Evolutionary conservation across 2,329 filamentous ascomycete species (phyloP).

Genomic region (Fusarium temperatum): DNA sequence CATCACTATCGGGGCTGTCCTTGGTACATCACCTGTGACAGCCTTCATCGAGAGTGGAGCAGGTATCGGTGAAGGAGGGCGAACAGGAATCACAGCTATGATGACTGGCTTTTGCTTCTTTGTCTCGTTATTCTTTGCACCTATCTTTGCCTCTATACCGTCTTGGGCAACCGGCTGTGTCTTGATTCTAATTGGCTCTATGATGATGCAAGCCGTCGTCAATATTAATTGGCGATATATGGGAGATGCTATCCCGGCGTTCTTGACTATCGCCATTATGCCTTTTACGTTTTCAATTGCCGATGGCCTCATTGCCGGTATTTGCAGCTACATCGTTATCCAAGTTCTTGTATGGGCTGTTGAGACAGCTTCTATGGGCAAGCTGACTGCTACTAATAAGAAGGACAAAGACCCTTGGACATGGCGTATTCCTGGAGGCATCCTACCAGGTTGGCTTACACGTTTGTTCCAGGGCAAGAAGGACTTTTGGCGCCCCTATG

Average conservation of each 20-base stretch:
- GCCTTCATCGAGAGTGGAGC: background rate
- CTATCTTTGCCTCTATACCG: background rate
- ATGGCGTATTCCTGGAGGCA: background rate
- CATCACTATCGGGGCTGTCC: background rate
- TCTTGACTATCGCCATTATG: background rate
- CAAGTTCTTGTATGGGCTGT: background rate
- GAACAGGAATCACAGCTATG: background rate
- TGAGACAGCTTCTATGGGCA: background rate
- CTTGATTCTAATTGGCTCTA: background rate
- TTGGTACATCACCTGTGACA: background rate
- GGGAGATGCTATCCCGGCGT: background rate
- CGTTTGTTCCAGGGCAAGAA: background rate
- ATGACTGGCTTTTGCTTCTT: background rate
- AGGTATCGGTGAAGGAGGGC: background rate
- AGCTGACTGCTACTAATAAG: background rate
- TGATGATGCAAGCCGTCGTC: background rate
- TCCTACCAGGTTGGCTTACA: background rate
- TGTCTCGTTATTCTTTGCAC: background rate
- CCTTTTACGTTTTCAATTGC: background rate
- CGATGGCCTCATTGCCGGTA: background rate
- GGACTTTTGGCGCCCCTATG: background rate
- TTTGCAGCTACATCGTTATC: background rate
- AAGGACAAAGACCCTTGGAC: background rate
- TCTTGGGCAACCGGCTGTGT: background rate
- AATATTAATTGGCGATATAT: background rate